Evolutionary conservation across 768 basidiomycete genomes (phyloP).

Genomic region (Russula sp.): DNA sequence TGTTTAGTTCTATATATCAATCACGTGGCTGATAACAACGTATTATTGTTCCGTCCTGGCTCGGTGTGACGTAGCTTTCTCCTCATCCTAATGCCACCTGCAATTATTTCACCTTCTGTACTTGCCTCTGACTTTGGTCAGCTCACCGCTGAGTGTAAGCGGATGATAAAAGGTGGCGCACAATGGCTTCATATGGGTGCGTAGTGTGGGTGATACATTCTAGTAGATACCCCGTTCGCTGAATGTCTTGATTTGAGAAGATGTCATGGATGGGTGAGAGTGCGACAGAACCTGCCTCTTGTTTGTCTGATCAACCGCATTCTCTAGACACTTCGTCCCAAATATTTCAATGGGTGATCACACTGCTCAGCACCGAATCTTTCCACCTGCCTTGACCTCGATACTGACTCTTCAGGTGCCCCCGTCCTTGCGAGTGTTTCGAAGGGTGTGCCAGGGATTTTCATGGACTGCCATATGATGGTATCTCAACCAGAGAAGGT

Average conservation of each 20-base stretch:
- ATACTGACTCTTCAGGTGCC: slow-evolving; percentile 52
- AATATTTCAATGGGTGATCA: slow-evolving; percentile 94
- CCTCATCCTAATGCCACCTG: slow-evolving; percentile 61
- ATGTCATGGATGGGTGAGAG: slow-evolving; percentile 94
- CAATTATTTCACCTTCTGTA: slow-evolving; percentile 95
- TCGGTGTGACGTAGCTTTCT: not conserved
- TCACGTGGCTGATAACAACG: slow-evolving; percentile 4
- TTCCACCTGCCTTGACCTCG: slow-evolving; percentile 13
- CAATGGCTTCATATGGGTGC: slow-evolving; percentile 98
- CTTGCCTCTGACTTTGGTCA: slow-evolving; percentile 97
- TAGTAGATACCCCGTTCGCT: slow-evolving; percentile 1
- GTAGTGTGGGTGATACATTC: slow-evolving; percentile 25
- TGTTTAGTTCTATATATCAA: slow-evolving; percentile 5
- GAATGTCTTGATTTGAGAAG: slow-evolving; percentile 41
- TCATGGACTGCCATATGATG: slow-evolving; percentile 99
- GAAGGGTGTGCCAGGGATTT: slow-evolving; percentile 88
- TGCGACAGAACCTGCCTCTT: not conserved
- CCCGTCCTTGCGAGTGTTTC: slow-evolving; percentile 83
- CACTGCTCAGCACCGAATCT: slow-evolving; percentile 17
- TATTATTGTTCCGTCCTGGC: not conserved
- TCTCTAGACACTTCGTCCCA: slow-evolving; percentile 87
- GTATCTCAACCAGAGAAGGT: slow-evolving; percentile 91
- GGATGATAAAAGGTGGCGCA: slow-evolving; percentile 93
- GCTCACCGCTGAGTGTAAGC: slow-evolving; percentile 89
- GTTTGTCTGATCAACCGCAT: slow-evolving; percentile 11